Evolutionary conservation across 2,329 filamentous ascomycete species (phyloP), one percentile per base, ranked within the genome.

Genomic region (Colletotrichum noveboracense): DNA sequence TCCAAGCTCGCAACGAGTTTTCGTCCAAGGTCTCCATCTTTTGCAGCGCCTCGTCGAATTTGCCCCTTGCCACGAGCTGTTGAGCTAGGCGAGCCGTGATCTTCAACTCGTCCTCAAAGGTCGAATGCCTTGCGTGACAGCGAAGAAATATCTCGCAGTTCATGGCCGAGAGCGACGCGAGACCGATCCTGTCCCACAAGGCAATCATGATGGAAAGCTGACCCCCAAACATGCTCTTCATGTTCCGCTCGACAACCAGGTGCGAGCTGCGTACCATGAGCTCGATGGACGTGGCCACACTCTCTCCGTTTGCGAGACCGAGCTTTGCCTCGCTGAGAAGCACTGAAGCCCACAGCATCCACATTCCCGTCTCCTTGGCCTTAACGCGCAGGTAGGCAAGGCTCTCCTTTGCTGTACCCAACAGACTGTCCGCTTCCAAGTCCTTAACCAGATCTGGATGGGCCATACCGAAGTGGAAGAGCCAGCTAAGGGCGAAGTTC

Each of bases 401-500:
- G 1, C 93, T 95, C 81, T 98, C 96, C 78, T 94, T 94, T 69
- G 96, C 94, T 38, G 92, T 93, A 0, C 93, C 95, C 10, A 96
- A 87, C 88, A 95, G 93, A 73, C 92, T 95, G 79, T 91, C 93
- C 52, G 93, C 93, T 77, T 93, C 93, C 7, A 94, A 88, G 67
- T 93, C 91, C 65, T 89, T 91, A 78, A 96, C 92, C n/a, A 95
- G 89, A 69, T 92, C 89, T 0, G 96, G 94, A 79, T 96, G 96
- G 1, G 94, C 92, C 80, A 95, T 95, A n/a, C 94, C 94, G 79
- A 98, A 97, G 81, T 98, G 95, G 80, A 97, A 97, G 4, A 98
- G 89, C 97, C 97, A 99, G 81, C 96, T 98, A 76, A 99, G 91
- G 36, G 96, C 95, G 85, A 98, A 98, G 83, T 98, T 98, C 72